Evolutionary conservation across 257 asterid genomes (phyloP), one percentile per base, ranked within the genome.

Genomic region (Thymus quinquecostatus): DNA sequence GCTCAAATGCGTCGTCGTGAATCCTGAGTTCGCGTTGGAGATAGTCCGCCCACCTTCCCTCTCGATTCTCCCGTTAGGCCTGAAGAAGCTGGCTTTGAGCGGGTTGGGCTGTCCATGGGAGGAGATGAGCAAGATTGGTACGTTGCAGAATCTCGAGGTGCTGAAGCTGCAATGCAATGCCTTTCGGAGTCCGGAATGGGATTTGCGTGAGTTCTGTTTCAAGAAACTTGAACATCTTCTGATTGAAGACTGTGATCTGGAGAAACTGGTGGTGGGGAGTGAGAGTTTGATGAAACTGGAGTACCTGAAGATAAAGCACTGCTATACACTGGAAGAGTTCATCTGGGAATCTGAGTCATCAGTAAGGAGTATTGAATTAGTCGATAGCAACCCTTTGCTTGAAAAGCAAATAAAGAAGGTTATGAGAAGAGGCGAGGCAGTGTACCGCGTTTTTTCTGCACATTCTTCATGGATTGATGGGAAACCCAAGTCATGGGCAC

Each of bases 91-190:
- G 38, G 10, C 61, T 9, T 10, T 56, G n/a, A 56, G 13, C 10
- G 61, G 61, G 36, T 27, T 56, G 36, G 61, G 64, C 4, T 58
- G 21, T 33, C 13, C 64, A 1, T 58, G 64, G 64, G 64, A 30
- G 11, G 62, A 57, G 3, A 57, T 30, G 62, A 30, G 62, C 3
- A 57, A 57, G 62, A 57, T 57, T 30, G 64, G 44, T 33, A 10
- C 28, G 4, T 32, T 58, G 44, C 0, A 4, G 6, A 3, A 1
- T 32, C 9, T 32, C 34, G 1, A 8, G 30, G 79, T 68, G 60
- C 60, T 68, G 29, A 75, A 75, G 38, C n/a, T 69, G 29, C 50
- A 38, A 69, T 41, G 65, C 56, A 44, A 54, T 36, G 80, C 80
- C 28, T 75, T 66, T 56, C 73, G 32, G 28, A 68, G 62, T 1